These are phyloP conservation scores for Eleusine coracana DNA, from an alignment of 176 grass and related monocot species.

Conservation along the genomic window DNA sequence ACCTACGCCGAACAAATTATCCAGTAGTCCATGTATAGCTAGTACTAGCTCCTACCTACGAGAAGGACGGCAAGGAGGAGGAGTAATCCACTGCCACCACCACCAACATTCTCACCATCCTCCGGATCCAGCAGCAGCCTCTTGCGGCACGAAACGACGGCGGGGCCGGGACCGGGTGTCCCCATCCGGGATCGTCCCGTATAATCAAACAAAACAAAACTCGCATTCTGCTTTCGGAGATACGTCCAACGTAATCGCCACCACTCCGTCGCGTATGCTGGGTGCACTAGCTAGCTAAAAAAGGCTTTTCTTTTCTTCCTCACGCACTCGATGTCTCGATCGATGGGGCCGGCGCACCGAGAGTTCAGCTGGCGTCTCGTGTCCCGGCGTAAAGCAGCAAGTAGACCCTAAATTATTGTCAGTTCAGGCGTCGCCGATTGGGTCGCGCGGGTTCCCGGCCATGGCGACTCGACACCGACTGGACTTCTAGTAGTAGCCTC, in stretches of 20 bases:
- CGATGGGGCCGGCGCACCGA: neutral
- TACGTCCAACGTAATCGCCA: neutral
- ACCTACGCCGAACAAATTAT: neutral
- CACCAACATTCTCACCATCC: too few species aligned
- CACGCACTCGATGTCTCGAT: neutral
- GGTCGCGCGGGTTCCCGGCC: neutral
- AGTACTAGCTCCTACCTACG: neutral
- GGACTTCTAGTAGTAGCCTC: neutral
- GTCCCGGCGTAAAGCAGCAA: constrained; percentile 3
- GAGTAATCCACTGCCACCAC: neutral
- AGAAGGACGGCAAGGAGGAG: neutral
- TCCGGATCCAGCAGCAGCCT: neutral
- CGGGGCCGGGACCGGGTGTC: neutral
- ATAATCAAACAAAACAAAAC: neutral
- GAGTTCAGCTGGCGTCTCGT: neutral
- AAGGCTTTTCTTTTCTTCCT: neutral
- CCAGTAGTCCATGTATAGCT: neutral
- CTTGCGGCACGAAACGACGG: neutral
- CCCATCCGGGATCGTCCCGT: neutral
- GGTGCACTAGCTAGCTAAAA: neutral
- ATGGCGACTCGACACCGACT: constrained; percentile 19
- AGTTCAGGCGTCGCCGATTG: neutral
- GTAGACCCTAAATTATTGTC: neutral
- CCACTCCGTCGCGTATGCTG: neutral
- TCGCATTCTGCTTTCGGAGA: too few species aligned